Percentiles rank a stretch among this genome's conserved stretches.
Conservation (phyloP, 2,329 filamentous ascomycete genomes). For the Epicoccum sorghinum region DNA sequence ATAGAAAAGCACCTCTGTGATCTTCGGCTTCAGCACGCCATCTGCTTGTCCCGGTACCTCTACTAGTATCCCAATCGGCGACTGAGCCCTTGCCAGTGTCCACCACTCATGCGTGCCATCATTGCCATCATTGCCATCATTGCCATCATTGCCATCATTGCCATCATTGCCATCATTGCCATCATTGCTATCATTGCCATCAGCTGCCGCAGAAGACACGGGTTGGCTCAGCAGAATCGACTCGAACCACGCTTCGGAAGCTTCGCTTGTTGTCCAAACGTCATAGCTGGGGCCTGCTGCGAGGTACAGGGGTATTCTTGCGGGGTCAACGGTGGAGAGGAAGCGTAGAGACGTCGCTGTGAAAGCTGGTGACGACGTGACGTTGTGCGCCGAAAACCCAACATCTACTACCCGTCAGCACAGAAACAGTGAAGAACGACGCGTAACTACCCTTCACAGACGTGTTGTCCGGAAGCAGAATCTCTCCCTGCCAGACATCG, state of each 20-base stretch:
- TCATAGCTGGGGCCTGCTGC: constrained; percentile 46
- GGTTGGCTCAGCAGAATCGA: constrained; percentile 39
- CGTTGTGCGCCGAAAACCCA: constrained; percentile 31
- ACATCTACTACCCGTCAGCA: constrained; percentile 30
- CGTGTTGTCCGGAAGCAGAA: constrained; percentile 36
- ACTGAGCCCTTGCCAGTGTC: constrained; percentile 44
- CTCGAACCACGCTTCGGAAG: constrained; percentile 51
- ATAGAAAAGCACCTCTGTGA: constrained; percentile 56
- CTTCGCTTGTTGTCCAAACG: constrained; percentile 44
- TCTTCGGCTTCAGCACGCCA: constrained; percentile 15
- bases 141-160: neutral
- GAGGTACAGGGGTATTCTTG: constrained; percentile 50
- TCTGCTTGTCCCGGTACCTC: constrained; percentile 28
- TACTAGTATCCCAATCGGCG: constrained; percentile 49
- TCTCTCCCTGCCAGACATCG: constrained; percentile 44
- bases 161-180: neutral
- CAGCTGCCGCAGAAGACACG: neutral
- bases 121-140: neutral
- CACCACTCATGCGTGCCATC: constrained; percentile 42
- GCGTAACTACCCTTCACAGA: constrained; percentile 31
- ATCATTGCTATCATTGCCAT: neutral
- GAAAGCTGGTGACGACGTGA: constrained; percentile 24
- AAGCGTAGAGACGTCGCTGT: constrained; percentile 37
- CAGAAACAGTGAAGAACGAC: neutral
- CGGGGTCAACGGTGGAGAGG: constrained; percentile 48